Evolutionary conservation across 148 eudicot species (phyloP).

Genomic region (Cornus florida): DNA sequence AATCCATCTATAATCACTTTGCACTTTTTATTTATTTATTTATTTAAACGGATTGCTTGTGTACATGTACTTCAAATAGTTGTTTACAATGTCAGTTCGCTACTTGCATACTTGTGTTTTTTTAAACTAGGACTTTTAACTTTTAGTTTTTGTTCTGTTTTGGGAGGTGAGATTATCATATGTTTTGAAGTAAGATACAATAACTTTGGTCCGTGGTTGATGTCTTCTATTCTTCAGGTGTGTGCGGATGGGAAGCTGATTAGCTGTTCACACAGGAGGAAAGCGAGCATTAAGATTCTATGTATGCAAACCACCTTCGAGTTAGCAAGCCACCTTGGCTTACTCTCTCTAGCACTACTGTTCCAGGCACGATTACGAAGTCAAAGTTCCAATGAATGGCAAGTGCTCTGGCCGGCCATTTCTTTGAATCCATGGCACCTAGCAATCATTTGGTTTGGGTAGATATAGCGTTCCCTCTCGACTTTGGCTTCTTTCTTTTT

Average conservation of each 20-base stretch:
- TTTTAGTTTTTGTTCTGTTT: not conserved
- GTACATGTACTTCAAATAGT: constrained; percentile 45
- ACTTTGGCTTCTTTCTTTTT: no score
- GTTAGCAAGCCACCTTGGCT: no score
- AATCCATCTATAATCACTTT: constrained; percentile 42
- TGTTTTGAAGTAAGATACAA: no score
- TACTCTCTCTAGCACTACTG: no score
- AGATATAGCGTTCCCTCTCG: no score
- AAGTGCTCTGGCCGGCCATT: no score
- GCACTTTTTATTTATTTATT: constrained; percentile 46
- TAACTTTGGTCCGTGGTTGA: not conserved
- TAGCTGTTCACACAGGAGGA: constrained; percentile 37
- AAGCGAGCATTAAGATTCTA: constrained; percentile 48
- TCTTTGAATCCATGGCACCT: no score
- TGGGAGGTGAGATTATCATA: no score
- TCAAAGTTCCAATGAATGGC: no score
- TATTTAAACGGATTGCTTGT: constrained; percentile 62
- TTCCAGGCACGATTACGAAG: no score
- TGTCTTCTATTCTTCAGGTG: constrained; percentile 34
- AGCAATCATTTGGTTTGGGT: no score
- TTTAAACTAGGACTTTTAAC: not conserved
- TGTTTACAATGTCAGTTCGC: constrained; percentile 50
- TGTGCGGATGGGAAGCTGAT: constrained; percentile 46
- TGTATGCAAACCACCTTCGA: constrained; percentile 32
- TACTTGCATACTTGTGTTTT: constrained; percentile 2